Base-by-base conservation (phyloP, 805 yeast genomes). In the Blastobotrys terrestris region DNA sequence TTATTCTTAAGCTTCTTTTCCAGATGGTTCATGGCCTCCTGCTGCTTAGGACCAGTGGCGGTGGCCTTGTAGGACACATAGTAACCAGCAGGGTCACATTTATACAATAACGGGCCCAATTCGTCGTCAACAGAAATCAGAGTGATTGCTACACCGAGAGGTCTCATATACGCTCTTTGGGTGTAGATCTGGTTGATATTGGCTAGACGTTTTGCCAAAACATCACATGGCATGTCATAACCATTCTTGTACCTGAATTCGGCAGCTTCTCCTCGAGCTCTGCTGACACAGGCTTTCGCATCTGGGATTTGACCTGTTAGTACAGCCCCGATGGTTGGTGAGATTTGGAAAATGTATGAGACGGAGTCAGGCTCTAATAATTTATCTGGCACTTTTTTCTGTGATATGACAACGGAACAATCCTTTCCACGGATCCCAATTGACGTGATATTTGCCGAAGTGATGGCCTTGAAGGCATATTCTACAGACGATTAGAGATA, bases 151-250 rank as follows among this genome's bases (percentile, higher is more conserved):
- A 92, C 97, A 40, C 99, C 99, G 60, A 90, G 76, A 21, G 99
- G 99, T 71, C 99, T 83, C 98, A 94, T 94, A 71, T 92, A 92
- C 8, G 98, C 98, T 67, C 97, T 80, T 72, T 94, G 99, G 43
- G 99, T 94, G 71, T 90, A 94, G 57, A 94, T 81, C 75, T 94
- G 99, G 48, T 96, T 86, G 66, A 90, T 73, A 68, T 94, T 94
- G 52, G 98, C 98, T 87, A 94, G 85, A 68, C 97, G 80, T 73
- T 92, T 92, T 42, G 97, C 87, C 63, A 91, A 75, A 22, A 86
- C 88, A 66, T 89, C 97, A 57, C 87, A 88, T 2, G 98, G 98
- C 89, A 94, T 91, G 66, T 88, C 97, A 67, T 90, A 94, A 42
- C 99, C 99, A 69, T 88, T 87, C 67, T 87, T 85, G 74, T 92